Evolutionary conservation across 2,329 filamentous ascomycete genomes (phyloP).

Genomic region (Arthrobotrys iridis): DNA sequence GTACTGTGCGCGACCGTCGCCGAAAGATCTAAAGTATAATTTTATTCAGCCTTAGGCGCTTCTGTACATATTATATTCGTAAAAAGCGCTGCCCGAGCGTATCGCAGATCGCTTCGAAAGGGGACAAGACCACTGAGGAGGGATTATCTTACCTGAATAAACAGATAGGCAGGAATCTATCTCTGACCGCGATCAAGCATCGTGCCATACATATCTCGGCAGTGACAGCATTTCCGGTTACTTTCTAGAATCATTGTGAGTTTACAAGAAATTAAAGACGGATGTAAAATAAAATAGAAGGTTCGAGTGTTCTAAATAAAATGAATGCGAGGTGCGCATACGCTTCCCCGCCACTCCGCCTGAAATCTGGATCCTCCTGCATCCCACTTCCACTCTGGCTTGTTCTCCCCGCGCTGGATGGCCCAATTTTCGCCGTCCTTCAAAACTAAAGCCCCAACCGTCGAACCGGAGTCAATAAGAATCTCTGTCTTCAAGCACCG

Average conservation of each 20-base stretch:
- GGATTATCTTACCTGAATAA: not conserved
- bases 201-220: not conserved
- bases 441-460: not conserved
- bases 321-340: too few species aligned
- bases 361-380: not conserved
- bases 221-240: not conserved
- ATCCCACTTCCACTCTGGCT: not conserved
- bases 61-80: too few species aligned
- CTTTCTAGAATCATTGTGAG: not conserved
- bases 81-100: too few species aligned
- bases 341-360: not conserved
- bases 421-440: not conserved
- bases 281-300: too few species aligned
- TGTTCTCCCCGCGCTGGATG: not conserved
- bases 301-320: too few species aligned
- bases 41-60: too few species aligned
- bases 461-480: not conserved
- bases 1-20: not conserved
- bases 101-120: too few species aligned
- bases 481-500: not conserved
- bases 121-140: too few species aligned
- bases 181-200: not conserved
- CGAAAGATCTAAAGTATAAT: not conserved
- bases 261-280: too few species aligned
- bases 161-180: not conserved